Base-by-base conservation (phyloP, 176 grass and related monocot species). In the Carex pumila region DNA sequence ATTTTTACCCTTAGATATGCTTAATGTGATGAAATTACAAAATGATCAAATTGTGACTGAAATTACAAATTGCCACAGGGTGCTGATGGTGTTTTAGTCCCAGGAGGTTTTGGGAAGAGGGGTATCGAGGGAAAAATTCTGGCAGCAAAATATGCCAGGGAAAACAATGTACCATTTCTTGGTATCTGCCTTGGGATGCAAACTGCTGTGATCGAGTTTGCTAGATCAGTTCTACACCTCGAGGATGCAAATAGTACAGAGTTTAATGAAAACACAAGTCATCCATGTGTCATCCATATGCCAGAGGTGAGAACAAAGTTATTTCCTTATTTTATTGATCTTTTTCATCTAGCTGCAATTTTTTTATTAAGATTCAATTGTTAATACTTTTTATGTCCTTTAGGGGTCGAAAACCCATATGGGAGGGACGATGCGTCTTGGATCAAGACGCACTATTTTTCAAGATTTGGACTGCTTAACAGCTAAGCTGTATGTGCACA, bases 131-230 rank as follows among this genome's bases (percentile, higher is more conserved):
- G 89, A 31, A 86, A 89, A 84, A 88, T 94, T 52, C 15, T 88
- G 18, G 87, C 85, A 36, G 83, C 87, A 4, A 94, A 91, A 41
- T 84, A 81, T 65, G 79, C 89, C 19, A 79, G 92, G 55, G 92
- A 89, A 87, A 89, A 91, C 34, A 85, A 94, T 37, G 34, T 89
- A 25, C 92, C 87, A 12, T 91, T 69, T 67, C 85, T 94, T 3
- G 89, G 92, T 61, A 89, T 94, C 69, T 87, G 89, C 29, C 79
- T 89, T 11, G 92, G 92, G 31, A 94, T 94, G 89, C 89, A 94
- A 72, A 71, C 91, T 13, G 87, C 89, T 45, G 82, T 91, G n/a
- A 79, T 89, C 10, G 92, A 91, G 73, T 72, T 81, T 81, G 85
- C 85, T 15, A 69, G 87, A 3, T 89, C 85, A 0, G 60, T 94